Conservation (phyloP, 106 monocot genomes). For the Amphibolis antarctica region DNA sequence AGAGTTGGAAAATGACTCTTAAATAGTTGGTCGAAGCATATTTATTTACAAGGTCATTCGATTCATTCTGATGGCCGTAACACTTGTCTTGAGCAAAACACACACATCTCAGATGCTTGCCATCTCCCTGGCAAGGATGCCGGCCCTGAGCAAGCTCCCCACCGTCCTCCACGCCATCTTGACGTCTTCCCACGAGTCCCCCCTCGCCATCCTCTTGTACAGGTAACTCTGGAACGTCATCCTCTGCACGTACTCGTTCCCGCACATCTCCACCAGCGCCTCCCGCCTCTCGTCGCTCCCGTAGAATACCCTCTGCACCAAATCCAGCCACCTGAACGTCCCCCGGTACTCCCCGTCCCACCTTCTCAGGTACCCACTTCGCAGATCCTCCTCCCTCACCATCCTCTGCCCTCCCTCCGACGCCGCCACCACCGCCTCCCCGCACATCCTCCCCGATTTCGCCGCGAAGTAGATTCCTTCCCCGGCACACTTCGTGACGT, state of each 20-base stretch:
- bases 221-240: constrained; percentile 84
- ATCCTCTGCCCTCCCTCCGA: constrained; percentile 29
- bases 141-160: constrained; percentile 33
- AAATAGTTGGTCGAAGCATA: no score
- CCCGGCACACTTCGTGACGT: constrained; percentile 73
- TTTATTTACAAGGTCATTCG: no score
- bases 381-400: constrained; percentile 48
- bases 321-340: constrained; percentile 65
- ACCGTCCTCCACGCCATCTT: constrained; percentile 37
- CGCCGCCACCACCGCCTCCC: constrained; percentile 44
- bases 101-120: no score
- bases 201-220: constrained; percentile 50
- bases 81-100: no score
- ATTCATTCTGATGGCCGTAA: no score
- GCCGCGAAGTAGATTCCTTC: constrained; percentile 95
- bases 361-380: constrained; percentile 44
- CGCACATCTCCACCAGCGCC: constrained; percentile 86
- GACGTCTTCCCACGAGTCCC: constrained; percentile 37
- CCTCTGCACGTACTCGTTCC: constrained; percentile 77
- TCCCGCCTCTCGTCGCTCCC: constrained; percentile 55
- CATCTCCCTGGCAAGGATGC: constrained; percentile 39
- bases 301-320: constrained; percentile 71
- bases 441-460: constrained; percentile 76
- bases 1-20: no score
- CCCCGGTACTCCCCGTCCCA: constrained; percentile 52